These are phyloP conservation scores for Hymenoscyphus infarciens DNA, from an alignment of 2,329 filamentous ascomycete genomes.

Conservation along the genomic window DNA sequence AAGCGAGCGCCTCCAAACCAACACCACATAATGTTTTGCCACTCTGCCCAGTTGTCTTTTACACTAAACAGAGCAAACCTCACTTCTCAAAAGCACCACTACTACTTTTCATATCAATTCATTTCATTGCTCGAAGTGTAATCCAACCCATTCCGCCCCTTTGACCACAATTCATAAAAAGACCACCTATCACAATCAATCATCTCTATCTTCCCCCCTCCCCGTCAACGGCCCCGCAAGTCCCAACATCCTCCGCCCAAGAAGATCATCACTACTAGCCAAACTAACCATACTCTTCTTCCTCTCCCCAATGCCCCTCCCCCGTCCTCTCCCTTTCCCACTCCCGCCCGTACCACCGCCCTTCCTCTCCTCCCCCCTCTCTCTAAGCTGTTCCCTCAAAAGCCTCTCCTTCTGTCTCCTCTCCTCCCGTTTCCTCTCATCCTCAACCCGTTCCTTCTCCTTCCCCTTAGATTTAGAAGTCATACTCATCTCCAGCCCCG, in stretches of 20 bases:
- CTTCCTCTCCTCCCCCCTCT: slow-evolving; percentile 47
- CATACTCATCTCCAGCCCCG: slow-evolving; percentile 76
- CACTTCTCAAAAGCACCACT: too few species aligned
- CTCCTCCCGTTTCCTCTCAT: slow-evolving; percentile 17
- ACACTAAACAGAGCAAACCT: too few species aligned
- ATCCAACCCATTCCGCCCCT: background rate
- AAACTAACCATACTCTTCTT: slow-evolving; percentile 49
- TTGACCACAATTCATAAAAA: too few species aligned
- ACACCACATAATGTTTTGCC: too few species aligned
- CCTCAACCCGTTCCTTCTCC: slow-evolving; percentile 12
- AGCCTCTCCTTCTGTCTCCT: slow-evolving; percentile 9
- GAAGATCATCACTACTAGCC: slow-evolving; percentile 53
- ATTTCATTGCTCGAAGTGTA: background rate
- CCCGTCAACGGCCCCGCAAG: slow-evolving; percentile 51
- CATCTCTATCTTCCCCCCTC: slow-evolving; percentile 24
- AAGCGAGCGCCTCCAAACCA: too few species aligned
- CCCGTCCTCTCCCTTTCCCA: slow-evolving; percentile 13
- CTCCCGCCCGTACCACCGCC: slow-evolving; percentile 36
- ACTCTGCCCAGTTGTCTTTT: too few species aligned
- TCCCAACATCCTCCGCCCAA: slow-evolving; percentile 53
- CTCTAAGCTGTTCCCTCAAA: slow-evolving; percentile 30
- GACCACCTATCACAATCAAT: slow-evolving; percentile 11
- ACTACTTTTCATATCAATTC: background rate
- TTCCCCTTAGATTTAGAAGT: slow-evolving; percentile 36
- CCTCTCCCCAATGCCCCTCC: slow-evolving; percentile 28